Evolutionary conservation across 371 early-diverging fungal genomes (phyloP).

Genomic region (Saksenaea vasiformis): DNA sequence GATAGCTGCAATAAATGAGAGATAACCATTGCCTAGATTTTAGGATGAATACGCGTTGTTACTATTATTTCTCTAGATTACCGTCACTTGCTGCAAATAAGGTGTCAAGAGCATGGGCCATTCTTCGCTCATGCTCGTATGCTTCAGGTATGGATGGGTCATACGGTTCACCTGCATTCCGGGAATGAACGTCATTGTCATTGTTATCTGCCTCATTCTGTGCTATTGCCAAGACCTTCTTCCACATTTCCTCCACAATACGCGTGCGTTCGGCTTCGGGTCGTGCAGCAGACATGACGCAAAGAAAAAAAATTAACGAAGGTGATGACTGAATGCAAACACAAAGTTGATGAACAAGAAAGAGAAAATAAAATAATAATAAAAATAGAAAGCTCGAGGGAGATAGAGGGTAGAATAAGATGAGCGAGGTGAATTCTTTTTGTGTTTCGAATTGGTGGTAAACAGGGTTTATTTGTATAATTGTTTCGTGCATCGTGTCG

Average conservation of each 20-base stretch:
- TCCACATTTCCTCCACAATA: constrained; percentile 22
- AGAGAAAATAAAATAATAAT: background rate
- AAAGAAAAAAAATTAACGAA: background rate
- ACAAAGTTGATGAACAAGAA: background rate
- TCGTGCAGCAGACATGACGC: background rate
- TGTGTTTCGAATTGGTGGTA: background rate
- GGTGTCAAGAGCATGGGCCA: constrained; percentile 27
- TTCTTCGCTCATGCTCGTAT: constrained; percentile 26
- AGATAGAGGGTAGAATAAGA: background rate
- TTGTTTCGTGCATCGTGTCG: background rate
- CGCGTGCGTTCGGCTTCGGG: constrained; percentile 4
- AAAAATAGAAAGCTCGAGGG: background rate
- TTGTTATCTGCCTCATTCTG: constrained; percentile 16
- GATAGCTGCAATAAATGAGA: constrained; percentile 36
- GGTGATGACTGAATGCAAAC: background rate
- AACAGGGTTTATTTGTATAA: background rate
- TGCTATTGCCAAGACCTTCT: constrained; percentile 19
- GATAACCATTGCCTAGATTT: constrained; percentile 32
- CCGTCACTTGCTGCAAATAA: constrained; percentile 32
- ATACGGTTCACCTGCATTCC: background rate
- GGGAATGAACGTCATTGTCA: background rate
- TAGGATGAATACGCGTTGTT: background rate
- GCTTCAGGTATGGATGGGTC: background rate
- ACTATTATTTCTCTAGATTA: constrained; percentile 28
- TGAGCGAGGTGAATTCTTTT: background rate